Conservation (phyloP, 2,329 filamentous ascomycete genomes). For the Aspergillus aculeatus region DNA sequence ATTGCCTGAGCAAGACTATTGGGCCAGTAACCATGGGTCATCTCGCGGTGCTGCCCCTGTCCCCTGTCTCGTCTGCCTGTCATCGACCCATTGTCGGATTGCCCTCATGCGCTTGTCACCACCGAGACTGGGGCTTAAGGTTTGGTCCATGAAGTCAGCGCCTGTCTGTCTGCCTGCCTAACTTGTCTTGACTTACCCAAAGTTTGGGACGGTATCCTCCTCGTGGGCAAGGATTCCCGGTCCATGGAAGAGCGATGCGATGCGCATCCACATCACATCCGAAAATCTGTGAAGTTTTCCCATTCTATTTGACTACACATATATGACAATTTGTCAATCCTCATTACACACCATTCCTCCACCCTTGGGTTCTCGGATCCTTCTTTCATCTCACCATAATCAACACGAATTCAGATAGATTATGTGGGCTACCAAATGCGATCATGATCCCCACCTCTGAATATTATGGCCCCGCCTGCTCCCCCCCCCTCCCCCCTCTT, state of each 20-base stretch:
- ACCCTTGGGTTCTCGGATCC: not conserved
- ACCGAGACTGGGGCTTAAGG: slow-evolving; percentile 15
- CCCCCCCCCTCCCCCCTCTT: too few species aligned
- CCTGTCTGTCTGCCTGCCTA: slow-evolving; percentile 4
- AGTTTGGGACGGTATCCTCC: slow-evolving; percentile 12
- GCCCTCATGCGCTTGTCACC: slow-evolving; percentile 15
- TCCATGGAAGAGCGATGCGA: not conserved
- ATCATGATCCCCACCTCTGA: not conserved
- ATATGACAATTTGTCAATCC: not conserved
- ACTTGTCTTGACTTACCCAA: slow-evolving; percentile 7
- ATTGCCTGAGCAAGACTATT: slow-evolving; percentile 2
- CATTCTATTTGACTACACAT: not conserved
- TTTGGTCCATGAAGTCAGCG: slow-evolving; percentile 6
- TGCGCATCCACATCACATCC: not conserved
- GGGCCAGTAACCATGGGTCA: slow-evolving; percentile 7
- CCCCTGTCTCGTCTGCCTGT: slow-evolving; percentile 5
- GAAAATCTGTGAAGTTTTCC: not conserved
- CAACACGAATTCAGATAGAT: not conserved
- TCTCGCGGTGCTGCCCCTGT: slow-evolving; percentile 11
- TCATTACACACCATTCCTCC: not conserved
- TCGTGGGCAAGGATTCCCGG: slow-evolving; percentile 10
- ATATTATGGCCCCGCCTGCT: not conserved
- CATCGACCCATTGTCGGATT: not conserved
- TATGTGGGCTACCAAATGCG: not conserved
- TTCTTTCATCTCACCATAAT: not conserved